phyloP scores from a whole-genome alignment of 1,284 basidiomycete species.

The Puccinia hordei region DNA sequence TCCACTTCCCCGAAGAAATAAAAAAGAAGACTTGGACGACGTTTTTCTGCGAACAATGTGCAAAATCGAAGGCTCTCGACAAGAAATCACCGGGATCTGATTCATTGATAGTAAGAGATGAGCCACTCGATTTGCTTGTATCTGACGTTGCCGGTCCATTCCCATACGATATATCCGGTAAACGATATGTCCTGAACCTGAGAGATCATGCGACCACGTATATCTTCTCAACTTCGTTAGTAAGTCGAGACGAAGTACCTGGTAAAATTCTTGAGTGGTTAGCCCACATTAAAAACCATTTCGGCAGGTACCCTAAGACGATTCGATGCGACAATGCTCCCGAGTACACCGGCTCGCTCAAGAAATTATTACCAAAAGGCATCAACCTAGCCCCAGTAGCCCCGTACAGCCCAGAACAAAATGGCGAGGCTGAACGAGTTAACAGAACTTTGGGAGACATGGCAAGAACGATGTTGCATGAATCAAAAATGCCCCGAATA shows the following conservation, averaged over 20 bases:
- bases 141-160: too few species aligned
- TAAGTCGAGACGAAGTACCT: background rate
- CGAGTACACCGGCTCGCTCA: background rate
- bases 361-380: background rate
- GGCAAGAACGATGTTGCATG: slow-evolving; percentile 19
- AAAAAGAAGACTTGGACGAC: too few species aligned
- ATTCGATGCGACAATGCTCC: background rate
- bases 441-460: slow-evolving; percentile 15
- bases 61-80: too few species aligned
- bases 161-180: background rate
- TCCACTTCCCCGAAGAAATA: too few species aligned
- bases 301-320: background rate
- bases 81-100: too few species aligned
- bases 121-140: too few species aligned
- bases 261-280: background rate
- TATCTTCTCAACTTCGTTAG: background rate
- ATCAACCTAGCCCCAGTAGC: background rate
- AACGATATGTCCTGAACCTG: background rate
- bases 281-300: background rate
- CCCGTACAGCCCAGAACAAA: slow-evolving; percentile 21
- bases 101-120: too few species aligned
- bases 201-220: background rate
- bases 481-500: background rate
- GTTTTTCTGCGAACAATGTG: too few species aligned
- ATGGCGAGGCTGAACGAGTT: slow-evolving; percentile 21